These are phyloP conservation scores for Bolboschoenus planiculmis DNA, from an alignment of 176 grass and related monocot species.

Conservation along the genomic window DNA sequence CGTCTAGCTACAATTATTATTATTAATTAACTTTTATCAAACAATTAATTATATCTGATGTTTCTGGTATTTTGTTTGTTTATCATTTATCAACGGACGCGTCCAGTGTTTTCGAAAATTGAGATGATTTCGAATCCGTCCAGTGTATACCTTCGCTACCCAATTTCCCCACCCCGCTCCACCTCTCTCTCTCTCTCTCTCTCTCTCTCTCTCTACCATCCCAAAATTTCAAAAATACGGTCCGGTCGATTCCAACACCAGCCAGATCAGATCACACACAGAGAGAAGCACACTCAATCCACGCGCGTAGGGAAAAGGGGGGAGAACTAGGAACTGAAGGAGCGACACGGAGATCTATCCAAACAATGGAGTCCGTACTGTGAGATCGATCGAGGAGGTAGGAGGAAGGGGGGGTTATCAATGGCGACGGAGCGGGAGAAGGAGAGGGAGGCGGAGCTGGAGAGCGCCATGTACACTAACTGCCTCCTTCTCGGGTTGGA, in stretches of 20 bases:
- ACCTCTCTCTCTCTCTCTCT: background rate
- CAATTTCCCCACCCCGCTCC: background rate
- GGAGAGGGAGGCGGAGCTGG: slow-evolving; percentile 98
- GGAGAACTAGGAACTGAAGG: background rate
- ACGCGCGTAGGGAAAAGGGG: background rate
- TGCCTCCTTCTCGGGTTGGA: slow-evolving; percentile 96
- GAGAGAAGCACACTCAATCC: background rate
- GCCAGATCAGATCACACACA: slow-evolving; percentile 20
- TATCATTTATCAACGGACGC: background rate
- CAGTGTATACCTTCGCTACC: slow-evolving; percentile 24
- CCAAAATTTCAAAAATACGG: slow-evolving; percentile 17
- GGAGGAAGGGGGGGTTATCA: slow-evolving; percentile 3
- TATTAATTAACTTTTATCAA: no score
- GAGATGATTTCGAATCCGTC: slow-evolving; percentile 4
- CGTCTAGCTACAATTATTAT: no score
- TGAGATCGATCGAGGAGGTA: slow-evolving; percentile 20
- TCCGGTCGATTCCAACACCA: background rate
- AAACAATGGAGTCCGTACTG: background rate
- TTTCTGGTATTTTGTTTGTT: no score
- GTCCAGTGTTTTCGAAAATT: background rate
- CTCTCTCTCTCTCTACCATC: no score
- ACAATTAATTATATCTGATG: no score
- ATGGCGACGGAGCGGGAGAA: slow-evolving; percentile 99
- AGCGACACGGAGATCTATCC: background rate
- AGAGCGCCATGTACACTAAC: slow-evolving; percentile 99